Conservation (phyloP, 1,284 basidiomycete genomes). For the Puccinia polysora region DNA sequence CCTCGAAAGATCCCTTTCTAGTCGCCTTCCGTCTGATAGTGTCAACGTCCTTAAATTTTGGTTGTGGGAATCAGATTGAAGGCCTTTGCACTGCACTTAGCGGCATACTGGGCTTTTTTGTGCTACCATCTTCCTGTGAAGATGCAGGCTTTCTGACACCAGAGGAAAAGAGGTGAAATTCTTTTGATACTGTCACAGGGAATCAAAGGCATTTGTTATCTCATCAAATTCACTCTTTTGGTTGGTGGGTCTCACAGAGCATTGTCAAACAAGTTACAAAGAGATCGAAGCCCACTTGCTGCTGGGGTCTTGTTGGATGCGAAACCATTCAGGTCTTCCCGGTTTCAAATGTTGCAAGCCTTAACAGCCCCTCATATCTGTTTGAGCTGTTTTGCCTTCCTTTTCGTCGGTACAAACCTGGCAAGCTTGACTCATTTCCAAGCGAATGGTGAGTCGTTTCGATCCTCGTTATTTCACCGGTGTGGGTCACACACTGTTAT, state of each 20-base stretch:
- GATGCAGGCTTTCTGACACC: not conserved
- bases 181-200: not conserved
- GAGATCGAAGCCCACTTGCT: not conserved
- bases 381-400: slow-evolving; percentile 1
- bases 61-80: not conserved
- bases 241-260: not conserved
- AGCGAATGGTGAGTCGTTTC: not conserved
- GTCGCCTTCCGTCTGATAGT: not conserved
- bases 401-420: not conserved
- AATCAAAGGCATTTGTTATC: not conserved
- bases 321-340: slow-evolving; percentile 9
- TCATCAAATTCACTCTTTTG: not conserved
- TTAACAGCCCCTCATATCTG: not conserved
- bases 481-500: not conserved
- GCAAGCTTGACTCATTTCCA: not conserved
- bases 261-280: not conserved
- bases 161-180: not conserved
- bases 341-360: slow-evolving; percentile 1
- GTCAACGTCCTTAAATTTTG: not conserved
- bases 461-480: not conserved
- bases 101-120: not conserved
- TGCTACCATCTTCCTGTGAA: not conserved
- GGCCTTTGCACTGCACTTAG: not conserved
- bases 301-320: not conserved
- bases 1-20: not conserved